Evolutionary conservation across 768 basidiomycete genomes (phyloP).

Genomic region (Mycena indigotica): DNA sequence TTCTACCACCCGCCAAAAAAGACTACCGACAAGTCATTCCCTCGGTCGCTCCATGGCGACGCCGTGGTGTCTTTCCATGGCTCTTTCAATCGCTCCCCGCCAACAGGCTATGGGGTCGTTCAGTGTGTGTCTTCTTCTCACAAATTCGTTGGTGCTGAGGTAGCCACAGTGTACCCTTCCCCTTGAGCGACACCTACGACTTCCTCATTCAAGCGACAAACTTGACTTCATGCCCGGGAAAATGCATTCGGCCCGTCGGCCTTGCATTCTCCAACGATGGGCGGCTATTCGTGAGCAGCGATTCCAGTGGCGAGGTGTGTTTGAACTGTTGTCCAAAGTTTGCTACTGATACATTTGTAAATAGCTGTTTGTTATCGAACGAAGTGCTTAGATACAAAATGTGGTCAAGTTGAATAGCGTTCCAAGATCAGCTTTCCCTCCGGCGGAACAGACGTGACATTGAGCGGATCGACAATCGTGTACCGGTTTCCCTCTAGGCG

Average conservation of each 20-base stretch:
- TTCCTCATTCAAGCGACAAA: constrained; percentile 45
- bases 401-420: constrained; percentile 5
- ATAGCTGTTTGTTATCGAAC: constrained; percentile 14
- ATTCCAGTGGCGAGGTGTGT: constrained; percentile 45
- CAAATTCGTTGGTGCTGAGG: neutral
- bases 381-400: constrained; percentile 6
- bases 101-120: constrained; percentile 49
- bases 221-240: constrained; percentile 40
- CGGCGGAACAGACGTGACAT: constrained; percentile 29
- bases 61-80: constrained; percentile 52
- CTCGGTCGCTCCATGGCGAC: constrained; percentile 31
- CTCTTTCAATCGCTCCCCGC: constrained; percentile 42
- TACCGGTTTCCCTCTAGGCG: constrained; percentile 33
- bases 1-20: constrained; percentile 30
- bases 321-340: neutral
- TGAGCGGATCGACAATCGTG: constrained; percentile 35
- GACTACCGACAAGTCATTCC: constrained; percentile 27
- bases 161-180: constrained; percentile 31
- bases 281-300: constrained; percentile 43
- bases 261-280: constrained; percentile 41
- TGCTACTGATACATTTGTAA: neutral
- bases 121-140: constrained; percentile 24
- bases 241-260: constrained; percentile 48
- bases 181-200: constrained; percentile 16
- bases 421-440: constrained; percentile 19